A percentile compares a stretch with the other conserved stretches of the same genome.
These are phyloP conservation scores for Caryopteris hybrid DNA, from an alignment of 305 asterid species.

Conservation along the genomic window DNA sequence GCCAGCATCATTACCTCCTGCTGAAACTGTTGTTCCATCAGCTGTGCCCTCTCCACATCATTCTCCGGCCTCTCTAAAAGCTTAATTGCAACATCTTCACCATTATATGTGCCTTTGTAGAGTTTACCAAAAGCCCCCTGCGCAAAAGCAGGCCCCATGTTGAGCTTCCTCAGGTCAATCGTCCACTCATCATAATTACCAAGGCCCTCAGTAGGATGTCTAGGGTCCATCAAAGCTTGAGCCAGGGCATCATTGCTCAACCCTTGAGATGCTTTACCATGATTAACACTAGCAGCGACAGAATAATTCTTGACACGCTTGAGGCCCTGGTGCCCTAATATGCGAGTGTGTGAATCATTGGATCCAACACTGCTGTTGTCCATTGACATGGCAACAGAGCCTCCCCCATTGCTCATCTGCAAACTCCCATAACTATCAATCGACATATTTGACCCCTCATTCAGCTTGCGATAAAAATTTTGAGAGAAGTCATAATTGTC, in stretches of 20 bases:
- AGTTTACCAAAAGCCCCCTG: slow-evolving; percentile 98
- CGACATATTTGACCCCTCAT: slow-evolving; percentile 94
- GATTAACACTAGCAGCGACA: slow-evolving; percentile 76
- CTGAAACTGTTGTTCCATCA: slow-evolving; percentile 97
- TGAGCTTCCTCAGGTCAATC: slow-evolving; percentile 84
- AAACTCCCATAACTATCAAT: slow-evolving; percentile 86
- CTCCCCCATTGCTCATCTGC: slow-evolving; percentile 96
- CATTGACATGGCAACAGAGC: slow-evolving; percentile 95
- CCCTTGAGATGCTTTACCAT: slow-evolving; percentile 62
- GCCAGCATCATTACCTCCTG: slow-evolving; percentile 99
- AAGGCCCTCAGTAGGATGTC: slow-evolving; percentile 83
- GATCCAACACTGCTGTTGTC: slow-evolving; percentile 97
- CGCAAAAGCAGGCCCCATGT: slow-evolving; percentile 97
- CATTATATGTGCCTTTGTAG: slow-evolving; percentile 83
- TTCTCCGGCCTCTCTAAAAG: slow-evolving; percentile 92
- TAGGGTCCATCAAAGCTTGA: slow-evolving; percentile 82
- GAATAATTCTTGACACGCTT: slow-evolving; percentile 79
- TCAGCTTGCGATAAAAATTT: slow-evolving; percentile 84
- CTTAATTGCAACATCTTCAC: slow-evolving; percentile 94
- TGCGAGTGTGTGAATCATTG: slow-evolving; percentile 84
- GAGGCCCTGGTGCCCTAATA: slow-evolving; percentile 85
- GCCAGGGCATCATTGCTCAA: slow-evolving; percentile 91
- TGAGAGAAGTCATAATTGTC: slow-evolving; percentile 75
- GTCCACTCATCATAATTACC: slow-evolving; percentile 96
- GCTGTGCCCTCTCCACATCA: slow-evolving; percentile 69